Evolutionary conservation across 305 asterid species (phyloP).

Genomic region (Fraxinus dipetala): DNA sequence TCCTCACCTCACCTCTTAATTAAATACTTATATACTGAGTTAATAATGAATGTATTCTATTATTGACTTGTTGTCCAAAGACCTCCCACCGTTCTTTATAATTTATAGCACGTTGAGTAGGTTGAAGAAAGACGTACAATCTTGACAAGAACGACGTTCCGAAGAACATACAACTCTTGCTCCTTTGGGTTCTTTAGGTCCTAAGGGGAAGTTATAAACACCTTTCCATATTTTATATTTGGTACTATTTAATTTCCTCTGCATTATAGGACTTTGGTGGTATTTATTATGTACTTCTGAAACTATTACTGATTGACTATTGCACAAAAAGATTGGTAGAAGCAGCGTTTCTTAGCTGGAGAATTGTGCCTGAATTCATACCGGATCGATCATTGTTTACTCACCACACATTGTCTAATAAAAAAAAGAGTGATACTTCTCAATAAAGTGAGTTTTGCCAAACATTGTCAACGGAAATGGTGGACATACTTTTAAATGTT

Average conservation of each 20-base stretch:
- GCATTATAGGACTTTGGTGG: too few species aligned
- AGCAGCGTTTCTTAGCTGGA: neutral
- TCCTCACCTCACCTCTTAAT: neutral
- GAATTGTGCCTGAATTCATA: neutral
- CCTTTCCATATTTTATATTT: neutral
- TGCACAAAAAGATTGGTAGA: neutral
- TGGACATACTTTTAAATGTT: neutral
- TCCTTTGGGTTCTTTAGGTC: neutral
- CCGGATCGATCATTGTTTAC: neutral
- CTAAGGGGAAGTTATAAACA: neutral
- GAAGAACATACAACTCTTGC: too few species aligned
- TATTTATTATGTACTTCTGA: too few species aligned
- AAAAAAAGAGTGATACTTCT: neutral
- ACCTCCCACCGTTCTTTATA: neutral
- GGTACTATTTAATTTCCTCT: neutral
- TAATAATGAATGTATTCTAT: neutral
- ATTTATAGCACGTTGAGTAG: neutral
- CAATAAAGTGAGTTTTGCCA: neutral
- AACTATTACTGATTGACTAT: neutral
- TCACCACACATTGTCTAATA: neutral
- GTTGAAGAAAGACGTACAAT: neutral
- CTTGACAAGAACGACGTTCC: neutral
- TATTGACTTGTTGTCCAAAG: neutral
- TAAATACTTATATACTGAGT: too few species aligned
- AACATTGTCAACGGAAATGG: neutral